Base-by-base conservation (phyloP, 1,284 basidiomycete species). In the Coniferiporia weirii region DNA sequence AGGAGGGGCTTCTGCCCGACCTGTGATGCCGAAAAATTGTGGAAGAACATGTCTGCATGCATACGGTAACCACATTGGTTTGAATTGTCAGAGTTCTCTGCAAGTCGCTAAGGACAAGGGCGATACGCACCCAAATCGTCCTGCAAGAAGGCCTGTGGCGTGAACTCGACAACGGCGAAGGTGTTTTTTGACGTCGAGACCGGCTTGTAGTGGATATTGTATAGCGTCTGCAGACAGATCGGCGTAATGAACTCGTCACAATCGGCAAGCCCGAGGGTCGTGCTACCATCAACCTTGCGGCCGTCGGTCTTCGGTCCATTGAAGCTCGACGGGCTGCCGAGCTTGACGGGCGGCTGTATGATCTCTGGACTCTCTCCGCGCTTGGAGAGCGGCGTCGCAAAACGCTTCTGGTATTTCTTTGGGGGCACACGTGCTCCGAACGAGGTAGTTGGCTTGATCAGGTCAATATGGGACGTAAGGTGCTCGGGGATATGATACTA, bases 391-490 rank as follows among this genome's bases (percentile, higher is more conserved):
- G 53, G 36, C 36, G 19, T 43, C 17, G 36, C 20, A 34, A 40
- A 55, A 9, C 53, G 53, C 53, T 55, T 55, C 15, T 40, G 45
- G 32, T 10, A 40, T 34, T 56, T 54, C 13, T 35, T 22, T 27
- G 54, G 54, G 8, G 61, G 52, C 44, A 59, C 52, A 34, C 65
- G 67, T 34, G 69, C 66, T 47, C 69, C 66, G 65, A 77, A 75
- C 63, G 78, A 73, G 1, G 78, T 70, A 1, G 77, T 78, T 3
- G 78, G 78, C 55, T 73, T 73, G 60, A 79, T 71, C 47, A 79
- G 65, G 59, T 79, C 78, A 47, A 79, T 69, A 58, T 77, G 74
- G 15, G 70, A 64, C 19, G 67, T 66, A 40, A 79, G 63, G 57
- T 71, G 66, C 36, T 65, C 66, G 0, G 76, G 78, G 32, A 79